Base-by-base conservation (phyloP, 768 basidiomycete species). In the Melanogaster broomeanus region DNA sequence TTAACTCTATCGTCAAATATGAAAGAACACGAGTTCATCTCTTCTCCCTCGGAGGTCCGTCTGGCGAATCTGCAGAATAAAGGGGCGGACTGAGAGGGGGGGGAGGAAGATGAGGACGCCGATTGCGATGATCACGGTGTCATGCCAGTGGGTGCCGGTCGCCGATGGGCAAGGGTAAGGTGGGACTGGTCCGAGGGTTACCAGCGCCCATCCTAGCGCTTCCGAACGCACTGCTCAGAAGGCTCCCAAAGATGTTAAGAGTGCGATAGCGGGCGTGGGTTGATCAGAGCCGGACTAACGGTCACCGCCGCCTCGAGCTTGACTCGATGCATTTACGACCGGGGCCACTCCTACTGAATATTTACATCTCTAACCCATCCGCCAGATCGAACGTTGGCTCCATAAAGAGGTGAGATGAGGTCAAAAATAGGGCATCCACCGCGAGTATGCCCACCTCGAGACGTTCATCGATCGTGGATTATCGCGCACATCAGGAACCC, bases 61-160 rank as follows among this genome's bases (percentile, higher is more conserved):
- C 16, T 10, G 34, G 12, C 13, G 28, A 27, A 22, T 39, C 37
- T 35, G 34, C 42, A 24, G 43, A 42, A 42, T 47, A 44, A n/a
- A n/a, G n/a, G n/a, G n/a, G n/a, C n/a, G n/a, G n/a, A 38, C 28
- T 56, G 54, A 38, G 3, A 35, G 45, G 45, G 27, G 44, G 38
- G 11, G 45, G 27, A 34, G 38, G 11, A 43, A 41, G 18, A 41
- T 25, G 2, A 34, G 21, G 16, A 43, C 41, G 35, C 15, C 28
- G 28, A 35, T 34, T 8, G 39, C 12, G 41, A 7, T 28, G 25
- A 13, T 42, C 41, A 25, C 18, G 24, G 41, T 30, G 35, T n/a
- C 35, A 37, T n/a, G n/a, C n/a, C n/a, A n/a, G n/a, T n/a, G n/a
- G n/a, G n/a, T n/a, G n/a, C n/a, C n/a, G n/a, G n/a, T n/a, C n/a